Conservation (phyloP, 352 stramenopile genomes). For the Globisporangium acanthophoron region DNA sequence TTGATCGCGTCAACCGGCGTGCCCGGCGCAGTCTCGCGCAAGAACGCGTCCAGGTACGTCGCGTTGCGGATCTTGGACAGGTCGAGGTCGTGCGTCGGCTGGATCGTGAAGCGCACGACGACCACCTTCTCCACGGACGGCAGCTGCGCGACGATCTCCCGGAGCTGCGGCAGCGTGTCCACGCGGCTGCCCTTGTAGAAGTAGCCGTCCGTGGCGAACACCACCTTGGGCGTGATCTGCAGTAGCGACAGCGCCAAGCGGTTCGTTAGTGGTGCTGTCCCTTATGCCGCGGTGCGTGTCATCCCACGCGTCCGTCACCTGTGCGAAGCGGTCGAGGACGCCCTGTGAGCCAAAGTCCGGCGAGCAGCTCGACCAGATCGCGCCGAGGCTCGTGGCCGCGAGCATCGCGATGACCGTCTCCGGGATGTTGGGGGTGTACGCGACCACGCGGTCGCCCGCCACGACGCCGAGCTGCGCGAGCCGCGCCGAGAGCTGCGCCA, state of each 20-base stretch:
- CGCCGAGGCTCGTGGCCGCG: conserved; percentile 59
- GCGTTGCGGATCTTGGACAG: conserved; percentile 48
- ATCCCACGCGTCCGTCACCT: conserved; percentile 15
- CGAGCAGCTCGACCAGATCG: conserved; percentile 78
- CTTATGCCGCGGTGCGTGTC: neutral
- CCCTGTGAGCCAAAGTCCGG: conserved; percentile 83
- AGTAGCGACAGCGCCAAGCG: neutral
- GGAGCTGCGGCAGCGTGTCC: conserved; percentile 52
- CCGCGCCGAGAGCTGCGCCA: conserved; percentile 37
- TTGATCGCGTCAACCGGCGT: conserved; percentile 29
- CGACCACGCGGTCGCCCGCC: conserved; percentile 54
- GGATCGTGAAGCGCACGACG: conserved; percentile 59
- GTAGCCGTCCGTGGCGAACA: conserved; percentile 71
- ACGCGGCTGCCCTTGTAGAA: conserved; percentile 77
- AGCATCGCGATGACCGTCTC: conserved; percentile 76
- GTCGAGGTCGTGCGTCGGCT: conserved; percentile 45
- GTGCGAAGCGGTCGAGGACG: conserved; percentile 75
- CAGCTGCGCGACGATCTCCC: conserved; percentile 55
- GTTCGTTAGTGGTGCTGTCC: neutral
- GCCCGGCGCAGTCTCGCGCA: conserved; percentile 22
- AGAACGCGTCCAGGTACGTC: conserved; percentile 51
- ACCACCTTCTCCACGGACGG: conserved; percentile 61
- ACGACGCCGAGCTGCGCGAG: conserved; percentile 42
- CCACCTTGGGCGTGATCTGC: conserved; percentile 67
- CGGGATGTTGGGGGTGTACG: conserved; percentile 64